phyloP scores from a whole-genome alignment of 306 rosid genomes.

The Gastrolobium villosum region DNA sequence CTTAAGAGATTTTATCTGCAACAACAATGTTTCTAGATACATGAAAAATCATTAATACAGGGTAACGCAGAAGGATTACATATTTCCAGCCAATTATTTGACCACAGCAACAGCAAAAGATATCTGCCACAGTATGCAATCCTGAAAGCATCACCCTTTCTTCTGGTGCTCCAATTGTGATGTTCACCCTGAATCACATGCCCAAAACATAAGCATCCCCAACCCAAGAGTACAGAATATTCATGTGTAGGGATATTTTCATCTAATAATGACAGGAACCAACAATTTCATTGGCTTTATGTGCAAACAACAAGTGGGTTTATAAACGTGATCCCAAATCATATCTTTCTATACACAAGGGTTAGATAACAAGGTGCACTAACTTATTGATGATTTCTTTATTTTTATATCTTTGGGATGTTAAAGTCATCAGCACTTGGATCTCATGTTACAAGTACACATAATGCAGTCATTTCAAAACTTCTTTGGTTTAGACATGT shows the following conservation, averaged over 20 bases:
- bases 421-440: background rate
- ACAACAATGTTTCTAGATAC: slow-evolving; percentile 17
- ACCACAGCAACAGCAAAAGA: slow-evolving; percentile 91
- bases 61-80: slow-evolving; percentile 59
- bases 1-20: slow-evolving; percentile 5
- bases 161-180: slow-evolving; percentile 67
- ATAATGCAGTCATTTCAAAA: slow-evolving; percentile 28
- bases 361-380: slow-evolving; percentile 1
- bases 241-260: slow-evolving; percentile 39
- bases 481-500: slow-evolving; percentile 2
- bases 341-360: background rate
- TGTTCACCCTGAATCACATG: slow-evolving; percentile 67
- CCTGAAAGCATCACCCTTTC: slow-evolving; percentile 90
- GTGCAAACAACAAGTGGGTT: slow-evolving; percentile 16
- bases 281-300: background rate
- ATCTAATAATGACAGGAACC: slow-evolving; percentile 33
- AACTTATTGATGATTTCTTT: slow-evolving; percentile 7
- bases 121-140: slow-evolving; percentile 81
- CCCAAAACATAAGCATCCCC: slow-evolving; percentile 29
- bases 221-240: slow-evolving; percentile 26
- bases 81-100: slow-evolving; percentile 99
- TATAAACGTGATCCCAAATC: slow-evolving; percentile 26
- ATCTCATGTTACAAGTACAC: slow-evolving; percentile 17
- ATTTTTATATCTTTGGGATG: background rate
- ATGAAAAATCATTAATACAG: slow-evolving; percentile 32